Base-by-base conservation (phyloP, 2,329 filamentous ascomycete species). In the Paracamarosporium sp. region DNA sequence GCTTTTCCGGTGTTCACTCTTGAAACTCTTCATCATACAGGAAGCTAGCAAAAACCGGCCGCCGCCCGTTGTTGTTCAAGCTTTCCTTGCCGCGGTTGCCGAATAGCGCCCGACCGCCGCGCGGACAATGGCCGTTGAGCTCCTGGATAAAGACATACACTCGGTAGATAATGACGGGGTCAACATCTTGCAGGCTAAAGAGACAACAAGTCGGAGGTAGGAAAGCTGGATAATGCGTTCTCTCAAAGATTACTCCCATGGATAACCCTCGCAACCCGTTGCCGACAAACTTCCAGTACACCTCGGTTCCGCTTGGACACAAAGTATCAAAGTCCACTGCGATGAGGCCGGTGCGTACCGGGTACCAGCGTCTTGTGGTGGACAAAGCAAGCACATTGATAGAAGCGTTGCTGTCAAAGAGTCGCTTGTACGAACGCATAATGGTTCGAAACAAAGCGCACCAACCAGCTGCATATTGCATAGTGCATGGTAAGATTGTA, bases 81-180 rank as follows among this genome's bases (percentile, higher is more conserved):
- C 45, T 35, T 17, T 35, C 20, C 15, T 13, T 36, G 45, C 45
- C 45, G 45, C 30, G 31, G 3, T 25, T 36, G 45, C 45, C 31
- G 45, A 36, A 27, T 48, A 48, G 45, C 12, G 45, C 31, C 45
- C 45, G 31, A 36, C 31, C 31, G 45, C 46, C 31, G 31, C 46
- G 31, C 20, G 31, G 46, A 38, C 30, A 25, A 13, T 28, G 20
- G 1, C 46, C 46, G 31, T 48, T 27, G 33, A 38, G 46, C 8
- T 36, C 20, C 12, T 48, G 30, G 45, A 48, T 48, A 35, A 48
- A 48, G 12, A 48, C 24, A 33, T 48, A 35, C 13, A 24, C 30
- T 17, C 31, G 28, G 30, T 22, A 9, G 30, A n/a, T 7, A 8
- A 13, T 5, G 44, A 12, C 22, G 11, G 27, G n/a, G n/a, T n/a